phyloP scores from a whole-genome alignment of 306 rosid genomes.

The Pyrus bretschneideri region DNA sequence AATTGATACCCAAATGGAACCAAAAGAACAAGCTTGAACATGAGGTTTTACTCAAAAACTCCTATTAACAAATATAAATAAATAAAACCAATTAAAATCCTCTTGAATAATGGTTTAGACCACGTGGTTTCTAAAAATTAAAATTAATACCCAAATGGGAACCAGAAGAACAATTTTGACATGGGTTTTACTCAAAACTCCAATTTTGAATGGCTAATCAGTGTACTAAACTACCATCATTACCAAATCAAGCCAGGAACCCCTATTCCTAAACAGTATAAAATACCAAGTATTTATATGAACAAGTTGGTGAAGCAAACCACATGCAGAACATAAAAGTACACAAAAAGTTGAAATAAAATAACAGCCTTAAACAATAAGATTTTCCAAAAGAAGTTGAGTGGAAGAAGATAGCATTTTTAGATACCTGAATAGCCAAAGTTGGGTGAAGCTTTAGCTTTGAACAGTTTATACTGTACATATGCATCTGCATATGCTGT shows the following conservation, averaged over 20 bases:
- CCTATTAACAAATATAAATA: not conserved
- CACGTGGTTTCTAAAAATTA: slow-evolving; percentile 12
- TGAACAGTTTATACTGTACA: not conserved
- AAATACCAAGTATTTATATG: slow-evolving; percentile 8
- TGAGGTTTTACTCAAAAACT: slow-evolving; percentile 1
- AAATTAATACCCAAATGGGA: slow-evolving; percentile 23
- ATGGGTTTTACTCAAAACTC: slow-evolving; percentile 2
- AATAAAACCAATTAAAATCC: slow-evolving; percentile 10
- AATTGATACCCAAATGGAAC: slow-evolving; percentile 26
- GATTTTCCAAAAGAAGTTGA: not conserved
- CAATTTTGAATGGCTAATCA: not conserved
- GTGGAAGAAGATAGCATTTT: slow-evolving; percentile 1
- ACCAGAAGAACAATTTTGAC: slow-evolving; percentile 18
- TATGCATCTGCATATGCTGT: not conserved
- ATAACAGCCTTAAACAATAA: not conserved
- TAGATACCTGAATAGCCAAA: slow-evolving; percentile 1
- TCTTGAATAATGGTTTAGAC: not conserved
- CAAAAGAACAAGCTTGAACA: slow-evolving; percentile 14
- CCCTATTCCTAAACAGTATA: slow-evolving; percentile 11
- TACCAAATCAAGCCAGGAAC: slow-evolving; percentile 13
- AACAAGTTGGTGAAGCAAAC: slow-evolving; percentile 20
- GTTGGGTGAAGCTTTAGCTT: not conserved
- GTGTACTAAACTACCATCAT: not conserved
- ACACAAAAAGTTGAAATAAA: not conserved
- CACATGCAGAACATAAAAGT: slow-evolving; percentile 29